Percentiles rank a stretch among this genome's conserved stretches.
phyloP scores from a whole-genome alignment of 2,329 filamentous ascomycete genomes.

The Metarhizium robertsii region DNA sequence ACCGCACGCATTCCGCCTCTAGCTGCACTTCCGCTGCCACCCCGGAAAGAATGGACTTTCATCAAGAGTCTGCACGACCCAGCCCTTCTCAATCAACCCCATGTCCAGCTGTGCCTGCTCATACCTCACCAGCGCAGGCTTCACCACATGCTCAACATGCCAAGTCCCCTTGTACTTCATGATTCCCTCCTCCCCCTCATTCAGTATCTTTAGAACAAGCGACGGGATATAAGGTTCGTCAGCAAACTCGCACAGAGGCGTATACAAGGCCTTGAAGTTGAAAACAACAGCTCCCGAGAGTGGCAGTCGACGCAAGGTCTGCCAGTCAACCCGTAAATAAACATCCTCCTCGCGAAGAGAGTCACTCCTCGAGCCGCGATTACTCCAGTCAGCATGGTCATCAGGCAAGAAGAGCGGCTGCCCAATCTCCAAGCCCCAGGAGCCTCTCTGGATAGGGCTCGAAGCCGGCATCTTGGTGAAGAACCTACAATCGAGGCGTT shows the following conservation, averaged over 20 bases:
- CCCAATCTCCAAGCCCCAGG: slow-evolving; percentile 74
- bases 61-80: slow-evolving; percentile 60
- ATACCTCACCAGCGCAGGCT: slow-evolving; percentile 56
- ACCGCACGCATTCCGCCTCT: neutral
- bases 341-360: slow-evolving; percentile 49
- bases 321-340: slow-evolving; percentile 75
- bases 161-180: slow-evolving; percentile 78
- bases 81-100: slow-evolving; percentile 49
- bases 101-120: slow-evolving; percentile 55
- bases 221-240: slow-evolving; percentile 66
- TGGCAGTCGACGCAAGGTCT: slow-evolving; percentile 71
- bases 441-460: slow-evolving; percentile 72
- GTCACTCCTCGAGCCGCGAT: slow-evolving; percentile 48
- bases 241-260: slow-evolving; percentile 57
- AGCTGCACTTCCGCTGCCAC: slow-evolving; percentile 38
- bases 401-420: slow-evolving; percentile 67
- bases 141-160: slow-evolving; percentile 65
- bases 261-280: slow-evolving; percentile 85
- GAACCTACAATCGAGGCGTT: slow-evolving; percentile 41
- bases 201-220: slow-evolving; percentile 58
- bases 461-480: slow-evolving; percentile 69
- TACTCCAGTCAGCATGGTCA: slow-evolving; percentile 52
- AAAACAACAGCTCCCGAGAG: slow-evolving; percentile 69
- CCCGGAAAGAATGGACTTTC: slow-evolving; percentile 69
- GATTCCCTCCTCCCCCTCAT: slow-evolving; percentile 52